These are phyloP conservation scores for Mycena galericulata DNA, from an alignment of 768 basidiomycete genomes.

Conservation along the genomic window DNA sequence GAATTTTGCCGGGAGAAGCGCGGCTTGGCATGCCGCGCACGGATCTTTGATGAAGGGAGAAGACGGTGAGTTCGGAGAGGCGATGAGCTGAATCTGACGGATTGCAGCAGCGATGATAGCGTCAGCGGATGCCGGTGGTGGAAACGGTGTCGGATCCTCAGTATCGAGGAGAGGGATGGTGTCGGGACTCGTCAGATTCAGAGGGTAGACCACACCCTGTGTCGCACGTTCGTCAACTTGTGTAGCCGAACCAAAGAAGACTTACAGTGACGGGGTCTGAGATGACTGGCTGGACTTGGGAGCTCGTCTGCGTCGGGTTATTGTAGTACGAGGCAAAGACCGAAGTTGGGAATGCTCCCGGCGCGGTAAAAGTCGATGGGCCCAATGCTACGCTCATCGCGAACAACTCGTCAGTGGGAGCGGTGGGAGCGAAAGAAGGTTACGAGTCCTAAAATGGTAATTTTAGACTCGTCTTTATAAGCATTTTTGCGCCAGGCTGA, in stretches of 20 bases:
- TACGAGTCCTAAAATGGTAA: no score
- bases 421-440: no score
- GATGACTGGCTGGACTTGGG: conserved; percentile 82
- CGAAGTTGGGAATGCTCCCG: conserved; percentile 75
- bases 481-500: no score
- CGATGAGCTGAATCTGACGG: conserved; percentile 68
- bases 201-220: conserved; percentile 65
- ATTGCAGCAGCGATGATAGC: conserved; percentile 64
- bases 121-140: conserved; percentile 61
- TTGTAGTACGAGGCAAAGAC: conserved; percentile 76
- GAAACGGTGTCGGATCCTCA: conserved; percentile 73
- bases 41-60: conserved; percentile 63
- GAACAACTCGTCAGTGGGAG: no score
- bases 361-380: conserved; percentile 65
- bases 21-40: conserved; percentile 71
- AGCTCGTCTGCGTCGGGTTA: conserved; percentile 75
- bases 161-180: conserved; percentile 70
- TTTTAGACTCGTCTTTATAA: no score
- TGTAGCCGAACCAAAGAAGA: no score
- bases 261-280: conserved; percentile 80
- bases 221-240: no score
- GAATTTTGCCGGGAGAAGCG: conserved; percentile 74
- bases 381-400: no score
- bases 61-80: no score
- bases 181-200: conserved; percentile 72